Base-by-base conservation (phyloP, 2,329 filamentous ascomycete species). In the Colletotrichum sp. region DNA sequence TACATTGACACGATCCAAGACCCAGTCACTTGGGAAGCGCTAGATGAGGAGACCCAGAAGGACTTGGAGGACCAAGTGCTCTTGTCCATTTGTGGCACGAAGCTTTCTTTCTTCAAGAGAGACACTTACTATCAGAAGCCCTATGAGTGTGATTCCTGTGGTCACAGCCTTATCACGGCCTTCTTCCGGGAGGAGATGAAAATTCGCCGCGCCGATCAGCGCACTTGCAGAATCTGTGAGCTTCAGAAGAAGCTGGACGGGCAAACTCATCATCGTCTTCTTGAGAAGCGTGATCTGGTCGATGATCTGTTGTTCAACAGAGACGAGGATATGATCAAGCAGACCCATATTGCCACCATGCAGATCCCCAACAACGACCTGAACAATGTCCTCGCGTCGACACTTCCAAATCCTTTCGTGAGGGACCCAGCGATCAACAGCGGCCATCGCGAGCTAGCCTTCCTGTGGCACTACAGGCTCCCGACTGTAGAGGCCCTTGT, bases 61-160 rank as follows among this genome's bases (percentile, higher is more conserved):
- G 16, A 48, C 30, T 36, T 76, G 6, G 70, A 74, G 30, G 24
- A 67, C 32, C 76, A 77, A 38, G 69, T 77, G 18, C 43, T 77
- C 4, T n/a, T 76, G 13, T 52, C 70, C 16, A 26, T 74, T 8
- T 65, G 63, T 16, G 58, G 16, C 13, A 55, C 9, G 3, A 24
- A 12, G 24, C 30, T 61, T n/a, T 13, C 16, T 18, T 65, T 43
- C 34, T 15, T n/a, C 21, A 57, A 24, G n/a, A 48, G 72, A 10
- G 16, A 38, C 12, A 21, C 26, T 12, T 61, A 68, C 21, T 68
- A 48, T 15, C 13, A 34, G 5, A 18, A 43, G 12, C 4, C 52
- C 32, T 43, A 34, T 18, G 48, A 61, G 7, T 75, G 73, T 43
- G 64, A 24, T 15, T 9, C 18, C 10, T 75, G 74, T 15, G 60